Evolutionary conservation across 257 asterid species (phyloP).

Genomic region (Linaria vulgaris): DNA sequence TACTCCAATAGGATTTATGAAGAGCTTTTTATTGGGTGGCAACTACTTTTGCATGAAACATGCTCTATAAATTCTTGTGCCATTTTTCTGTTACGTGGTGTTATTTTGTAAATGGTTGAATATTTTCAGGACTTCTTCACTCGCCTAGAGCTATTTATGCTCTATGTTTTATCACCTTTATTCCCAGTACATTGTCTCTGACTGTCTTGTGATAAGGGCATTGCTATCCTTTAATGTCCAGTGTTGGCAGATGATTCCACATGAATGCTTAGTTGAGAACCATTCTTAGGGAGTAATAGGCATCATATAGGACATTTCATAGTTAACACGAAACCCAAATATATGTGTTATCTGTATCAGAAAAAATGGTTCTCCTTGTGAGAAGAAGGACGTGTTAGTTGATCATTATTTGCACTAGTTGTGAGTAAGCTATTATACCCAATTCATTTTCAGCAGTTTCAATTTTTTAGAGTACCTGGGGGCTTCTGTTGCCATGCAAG

Average conservation of each 20-base stretch:
- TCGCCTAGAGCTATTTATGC: background rate
- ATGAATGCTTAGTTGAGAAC: background rate
- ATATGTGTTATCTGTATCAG: background rate
- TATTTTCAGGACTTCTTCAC: background rate
- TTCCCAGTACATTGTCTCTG: background rate
- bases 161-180: background rate
- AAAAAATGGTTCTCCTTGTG: background rate
- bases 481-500: background rate
- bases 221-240: background rate
- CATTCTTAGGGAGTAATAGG: background rate
- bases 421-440: background rate
- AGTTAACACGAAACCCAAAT: background rate
- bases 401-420: background rate
- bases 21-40: background rate
- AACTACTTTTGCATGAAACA: background rate
- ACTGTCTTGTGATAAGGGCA: background rate
- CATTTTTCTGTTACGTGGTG: background rate
- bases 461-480: background rate
- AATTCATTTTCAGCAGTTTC: background rate
- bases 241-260: background rate
- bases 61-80: background rate
- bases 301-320: background rate
- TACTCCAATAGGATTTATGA: constrained; percentile 3
- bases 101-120: background rate
- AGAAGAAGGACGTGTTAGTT: background rate